phyloP scores from a whole-genome alignment of 2,329 filamentous ascomycete genomes.

The Pseudogymnoascus sp. region DNA sequence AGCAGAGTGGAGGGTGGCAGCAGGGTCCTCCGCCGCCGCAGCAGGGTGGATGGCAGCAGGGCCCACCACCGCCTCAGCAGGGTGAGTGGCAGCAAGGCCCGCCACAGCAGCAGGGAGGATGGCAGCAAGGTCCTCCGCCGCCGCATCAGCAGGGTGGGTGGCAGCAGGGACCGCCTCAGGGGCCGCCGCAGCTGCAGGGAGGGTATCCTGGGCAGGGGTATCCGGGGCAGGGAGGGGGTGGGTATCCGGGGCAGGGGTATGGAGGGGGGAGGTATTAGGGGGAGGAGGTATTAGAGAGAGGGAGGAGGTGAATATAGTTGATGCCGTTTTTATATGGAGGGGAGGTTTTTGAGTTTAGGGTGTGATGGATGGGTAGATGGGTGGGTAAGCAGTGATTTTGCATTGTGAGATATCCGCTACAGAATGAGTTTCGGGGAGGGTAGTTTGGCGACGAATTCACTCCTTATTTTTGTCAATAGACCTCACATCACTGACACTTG shows the following conservation, averaged over 20 bases:
- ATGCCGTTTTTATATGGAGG: neutral
- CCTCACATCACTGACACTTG: neutral
- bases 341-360: neutral
- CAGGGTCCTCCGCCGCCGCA: constrained; percentile 22
- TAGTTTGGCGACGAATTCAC: neutral
- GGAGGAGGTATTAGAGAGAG: neutral
- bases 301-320: neutral
- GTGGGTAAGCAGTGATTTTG: neutral
- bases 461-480: neutral
- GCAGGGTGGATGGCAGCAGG: constrained; percentile 25
- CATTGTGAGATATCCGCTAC: neutral
- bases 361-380: neutral
- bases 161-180: constrained; percentile 20
- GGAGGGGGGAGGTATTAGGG: constrained; percentile 12
- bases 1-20: constrained; percentile 13
- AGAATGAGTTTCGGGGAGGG: neutral
- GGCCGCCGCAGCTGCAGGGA: constrained; percentile 23
- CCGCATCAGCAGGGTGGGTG: constrained; percentile 23
- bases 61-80: constrained; percentile 28
- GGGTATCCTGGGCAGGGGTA: constrained; percentile 25
- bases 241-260: constrained; percentile 26
- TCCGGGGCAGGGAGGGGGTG: neutral
- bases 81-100: constrained; percentile 17
- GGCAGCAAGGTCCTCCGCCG: constrained; percentile 15
- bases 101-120: constrained; percentile 18